Base-by-base conservation (phyloP, 305 asterid genomes). In the Fraxinus floribunda region DNA sequence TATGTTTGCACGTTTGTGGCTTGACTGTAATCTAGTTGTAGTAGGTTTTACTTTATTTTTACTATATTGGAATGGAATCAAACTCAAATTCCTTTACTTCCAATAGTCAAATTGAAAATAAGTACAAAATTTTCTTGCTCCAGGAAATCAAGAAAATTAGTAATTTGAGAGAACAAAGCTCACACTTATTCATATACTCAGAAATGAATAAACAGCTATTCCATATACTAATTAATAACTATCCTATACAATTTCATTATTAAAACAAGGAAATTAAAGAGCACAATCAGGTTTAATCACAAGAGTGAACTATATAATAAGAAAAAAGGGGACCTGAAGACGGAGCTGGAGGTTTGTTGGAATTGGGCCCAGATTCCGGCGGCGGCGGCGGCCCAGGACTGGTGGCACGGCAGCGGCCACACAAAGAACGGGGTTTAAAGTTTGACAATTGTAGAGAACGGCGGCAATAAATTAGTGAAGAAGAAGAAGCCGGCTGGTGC, bases 351-450 rank as follows among this genome's bases (percentile, higher is more conserved):
- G 34, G 34, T n/a, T 85, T 34, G 16, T 87, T 78, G 64, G 89
- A 64, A 38, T 83, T n/a, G 84, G 84, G 70, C 80, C 89, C 85
- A 82, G 76, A 76, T 26, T 84, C 77, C 5, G 35, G 35, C 35
- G 35, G 35, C 35, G 86, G 87, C n/a, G 86, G 87, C n/a, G 90
- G 79, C 49, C 82, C 87, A 8, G 91, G 88, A 81, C 72, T 84
- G 82, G 89, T 66, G 64, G 91, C 89, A 82, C 77, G 80, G 89
- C 90, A 87, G 83, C 83, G 87, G 75, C 76, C 76, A 22, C 78
- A 83, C 86, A 86, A 64, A 8, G 79, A 78, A 78, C 68, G 81
- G 84, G 85, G 83, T 68, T 26, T 85, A 71, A 79, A 68, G 52
- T 22, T 41, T 29, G 78, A 62, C 6, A 24, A n/a, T 3, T 55